Conservation (phyloP, 768 basidiomycete species). For the Hericium coralloides region DNA sequence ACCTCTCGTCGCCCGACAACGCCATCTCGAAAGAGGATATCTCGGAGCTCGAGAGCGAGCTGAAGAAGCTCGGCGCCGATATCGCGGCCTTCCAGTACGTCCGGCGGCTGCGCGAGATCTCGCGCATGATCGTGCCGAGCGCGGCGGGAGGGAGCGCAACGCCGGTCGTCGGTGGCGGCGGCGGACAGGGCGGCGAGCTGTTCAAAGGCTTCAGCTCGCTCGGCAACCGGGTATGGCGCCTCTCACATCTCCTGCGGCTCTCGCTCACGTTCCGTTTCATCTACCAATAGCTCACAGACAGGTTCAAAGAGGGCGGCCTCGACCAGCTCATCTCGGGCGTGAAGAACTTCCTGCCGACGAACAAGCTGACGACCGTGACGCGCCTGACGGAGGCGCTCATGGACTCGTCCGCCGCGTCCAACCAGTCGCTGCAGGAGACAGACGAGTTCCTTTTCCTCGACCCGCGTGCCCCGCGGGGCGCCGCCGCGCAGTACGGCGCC, state of each 20-base stretch:
- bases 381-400: conserved; percentile 92
- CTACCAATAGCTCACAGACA: conserved; percentile 94
- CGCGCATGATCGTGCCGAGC: conserved; percentile 77
- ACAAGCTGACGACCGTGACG: conserved; percentile 88
- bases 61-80: conserved; percentile 77
- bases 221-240: conserved; percentile 65
- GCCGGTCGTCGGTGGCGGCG: conserved; percentile 49
- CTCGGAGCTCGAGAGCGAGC: conserved; percentile 76
- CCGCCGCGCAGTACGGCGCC: conserved; percentile 10
- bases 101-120: conserved; percentile 83
- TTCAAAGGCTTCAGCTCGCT: conserved; percentile 92
- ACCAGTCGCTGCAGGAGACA: conserved; percentile 83
- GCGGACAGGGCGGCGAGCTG: conserved; percentile 72
- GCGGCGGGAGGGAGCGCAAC: conserved; percentile 53
- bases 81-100: conserved; percentile 86
- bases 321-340: conserved; percentile 97
- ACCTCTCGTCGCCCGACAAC: conserved; percentile 78
- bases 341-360: conserved; percentile 93
- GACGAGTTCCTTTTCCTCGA: conserved; percentile 95
- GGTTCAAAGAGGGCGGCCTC: conserved; percentile 90
- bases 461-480: conserved; percentile 41
- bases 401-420: conserved; percentile 88
- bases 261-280: neutral
- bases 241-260: neutral
- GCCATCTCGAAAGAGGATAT: conserved; percentile 83